Conservation (phyloP, 805 yeast species). For the Cyberlindnera amylophila region DNA sequence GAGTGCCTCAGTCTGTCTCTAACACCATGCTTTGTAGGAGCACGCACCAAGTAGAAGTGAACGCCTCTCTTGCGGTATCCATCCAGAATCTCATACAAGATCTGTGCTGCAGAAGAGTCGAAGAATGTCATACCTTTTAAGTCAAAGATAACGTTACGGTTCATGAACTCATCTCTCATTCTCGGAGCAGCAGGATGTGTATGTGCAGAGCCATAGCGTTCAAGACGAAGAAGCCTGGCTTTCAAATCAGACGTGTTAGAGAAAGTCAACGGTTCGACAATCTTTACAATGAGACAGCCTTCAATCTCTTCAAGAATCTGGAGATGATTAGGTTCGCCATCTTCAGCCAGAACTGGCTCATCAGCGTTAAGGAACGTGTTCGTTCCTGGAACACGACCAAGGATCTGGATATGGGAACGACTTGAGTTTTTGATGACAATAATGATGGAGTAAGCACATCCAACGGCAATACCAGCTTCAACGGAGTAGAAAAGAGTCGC, state of each 20-base stretch:
- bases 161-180: constrained; percentile 39
- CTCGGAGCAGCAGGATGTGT: constrained; percentile 74
- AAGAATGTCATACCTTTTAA: constrained; percentile 76
- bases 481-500: constrained; percentile 71
- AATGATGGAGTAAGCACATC: constrained; percentile 74
- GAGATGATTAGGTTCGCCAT: constrained; percentile 9
- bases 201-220: constrained; percentile 68
- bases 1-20: constrained; percentile 48
- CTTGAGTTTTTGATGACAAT: constrained; percentile 80
- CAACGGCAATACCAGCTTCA: constrained; percentile 88
- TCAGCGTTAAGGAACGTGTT: constrained; percentile 69
- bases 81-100: constrained; percentile 55
- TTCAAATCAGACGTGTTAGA: constrained; percentile 80
- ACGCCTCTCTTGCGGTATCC: constrained; percentile 54
- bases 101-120: constrained; percentile 79
- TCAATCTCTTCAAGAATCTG: constrained; percentile 44
- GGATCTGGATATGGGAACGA: constrained; percentile 76
- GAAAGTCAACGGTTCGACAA: constrained; percentile 87
- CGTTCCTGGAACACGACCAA: constrained; percentile 64
- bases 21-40: constrained; percentile 46
- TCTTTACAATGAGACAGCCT: constrained; percentile 72
- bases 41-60: constrained; percentile 56
- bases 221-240: constrained; percentile 62
- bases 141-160: constrained; percentile 66
- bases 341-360: constrained; percentile 39